Percentiles rank a stretch among this genome's conserved stretches.
Conservation (phyloP, 2,329 filamentous ascomycete species). For the Talaromyces marneffei region DNA sequence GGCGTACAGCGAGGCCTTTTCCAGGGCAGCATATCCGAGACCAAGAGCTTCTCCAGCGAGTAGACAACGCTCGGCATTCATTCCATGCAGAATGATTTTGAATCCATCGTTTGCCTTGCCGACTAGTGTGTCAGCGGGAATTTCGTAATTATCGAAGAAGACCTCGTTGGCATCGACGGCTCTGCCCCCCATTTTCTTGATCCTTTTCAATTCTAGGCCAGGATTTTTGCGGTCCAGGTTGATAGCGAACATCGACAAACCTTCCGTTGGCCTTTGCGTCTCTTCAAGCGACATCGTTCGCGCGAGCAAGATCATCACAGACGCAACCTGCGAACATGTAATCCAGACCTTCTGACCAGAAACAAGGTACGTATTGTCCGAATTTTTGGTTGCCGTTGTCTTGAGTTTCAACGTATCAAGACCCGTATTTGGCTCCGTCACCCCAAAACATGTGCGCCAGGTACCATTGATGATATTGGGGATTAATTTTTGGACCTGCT, state of each 20-base stretch:
- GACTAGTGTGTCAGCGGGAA: constrained; percentile 60
- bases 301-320: constrained; percentile 76
- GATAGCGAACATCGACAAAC: constrained; percentile 74
- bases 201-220: constrained; percentile 61
- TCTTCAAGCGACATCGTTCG: constrained; percentile 66
- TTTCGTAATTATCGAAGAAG: constrained; percentile 73
- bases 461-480: constrained; percentile 66
- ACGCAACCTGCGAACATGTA: constrained; percentile 73
- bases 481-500: constrained; percentile 60
- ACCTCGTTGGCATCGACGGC: constrained; percentile 82
- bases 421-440: constrained; percentile 77
- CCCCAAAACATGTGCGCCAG: constrained; percentile 71
- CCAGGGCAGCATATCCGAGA: constrained; percentile 66
- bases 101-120: constrained; percentile 72
- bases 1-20: constrained; percentile 60
- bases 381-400: constrained; percentile 54
- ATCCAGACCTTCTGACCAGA: constrained; percentile 87
- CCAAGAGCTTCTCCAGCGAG: constrained; percentile 75
- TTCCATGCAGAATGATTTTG: constrained; percentile 69
- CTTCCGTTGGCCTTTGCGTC: constrained; percentile 64
- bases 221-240: constrained; percentile 59
- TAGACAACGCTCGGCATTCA: constrained; percentile 73
- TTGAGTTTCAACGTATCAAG: constrained; percentile 68
- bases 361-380: constrained; percentile 56
- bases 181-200: constrained; percentile 79